Conservation (phyloP, 352 stramenopile genomes). For the Globisporangium alternatum region DNA sequence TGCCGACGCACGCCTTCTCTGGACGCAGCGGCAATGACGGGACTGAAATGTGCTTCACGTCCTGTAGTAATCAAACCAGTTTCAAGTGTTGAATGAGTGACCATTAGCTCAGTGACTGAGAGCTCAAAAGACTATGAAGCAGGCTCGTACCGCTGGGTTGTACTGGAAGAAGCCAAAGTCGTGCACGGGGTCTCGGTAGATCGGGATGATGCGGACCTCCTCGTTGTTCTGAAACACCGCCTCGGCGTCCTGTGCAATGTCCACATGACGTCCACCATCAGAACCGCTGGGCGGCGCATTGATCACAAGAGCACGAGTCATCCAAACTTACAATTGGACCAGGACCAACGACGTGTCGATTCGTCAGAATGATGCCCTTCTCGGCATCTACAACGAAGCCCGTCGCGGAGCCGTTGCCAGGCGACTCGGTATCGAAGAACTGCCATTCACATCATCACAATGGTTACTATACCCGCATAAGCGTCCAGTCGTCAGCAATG, state of each 20-base stretch:
- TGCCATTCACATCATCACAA: slow-evolving; percentile 26
- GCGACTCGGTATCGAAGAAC: slow-evolving; percentile 89
- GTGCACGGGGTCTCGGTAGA: slow-evolving; percentile 92
- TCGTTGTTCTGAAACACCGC: slow-evolving; percentile 94
- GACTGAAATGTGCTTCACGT: slow-evolving; percentile 85
- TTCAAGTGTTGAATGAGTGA: not conserved
- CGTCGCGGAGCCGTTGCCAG: slow-evolving; percentile 87
- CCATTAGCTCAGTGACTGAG: not conserved
- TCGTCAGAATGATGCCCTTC: slow-evolving; percentile 91
- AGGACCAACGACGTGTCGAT: slow-evolving; percentile 89
- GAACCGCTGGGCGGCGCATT: not conserved
- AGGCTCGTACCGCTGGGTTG: slow-evolving; percentile 55
- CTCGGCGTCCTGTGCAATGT: slow-evolving; percentile 63
- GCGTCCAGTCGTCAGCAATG: not conserved
- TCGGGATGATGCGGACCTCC: slow-evolving; percentile 88
- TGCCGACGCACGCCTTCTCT: slow-evolving; percentile 86
- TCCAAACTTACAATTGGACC: slow-evolving; percentile 65
- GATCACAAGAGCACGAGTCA: not conserved
- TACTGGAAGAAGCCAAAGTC: slow-evolving; percentile 94
- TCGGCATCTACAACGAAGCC: slow-evolving; percentile 92
- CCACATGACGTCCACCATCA: slow-evolving; percentile 1
- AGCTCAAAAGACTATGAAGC: not conserved
- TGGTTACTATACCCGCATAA: not conserved
- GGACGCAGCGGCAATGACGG: slow-evolving; percentile 76
- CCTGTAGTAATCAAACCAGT: slow-evolving; percentile 21